Evolutionary conservation across 2,329 filamentous ascomycete genomes (phyloP), one percentile per base, ranked within the genome.

Genomic region (Rhinocladiella mackenziei): DNA sequence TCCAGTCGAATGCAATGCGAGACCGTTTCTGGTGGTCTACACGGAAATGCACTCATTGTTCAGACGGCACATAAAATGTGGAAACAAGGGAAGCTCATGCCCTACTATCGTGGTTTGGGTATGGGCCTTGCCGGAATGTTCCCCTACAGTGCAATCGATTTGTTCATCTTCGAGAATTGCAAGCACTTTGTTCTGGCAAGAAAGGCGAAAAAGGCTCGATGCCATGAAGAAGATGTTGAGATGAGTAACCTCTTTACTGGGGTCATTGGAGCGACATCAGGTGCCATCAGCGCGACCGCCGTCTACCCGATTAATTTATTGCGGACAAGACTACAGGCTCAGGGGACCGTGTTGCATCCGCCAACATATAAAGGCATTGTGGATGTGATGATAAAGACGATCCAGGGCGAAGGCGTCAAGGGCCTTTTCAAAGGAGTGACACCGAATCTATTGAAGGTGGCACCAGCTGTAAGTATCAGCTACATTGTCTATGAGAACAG

Each of bases 61-160:
- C 81, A 84, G 36, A 97, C 91, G 1, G 86, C 86, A 2, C 76
- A 78, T 62, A 94, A 89, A 63, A 95, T 98, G 84, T 88, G 83
- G 73, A 76, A 75, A 29, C 78, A 81, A 47, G 85, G 86, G 46
- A 87, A 87, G 15, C 56, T 89, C 19, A 73, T 78, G 22, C 76
- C 86, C 5, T 91, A 89, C 52, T 98, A 97, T 65, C 87, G 91
- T 41, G 92, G 92, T 29, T 76, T 98, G 23, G 89, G 89, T 0
- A 92, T 97, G 78, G 92, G 92, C 11, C 75, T 98, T 3, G 70
- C 96, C 38, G 92, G 92, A 62, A 96, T 97, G 81, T 98, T 98
- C 59, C 92, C 92, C 0, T 98, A 97, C 65, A 91, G 89, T 30
- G 92, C 92, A 37, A 94, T 98, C 61, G 92, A 98, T 62, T 83